Conservation (phyloP, 2,329 filamentous ascomycete species). For the Trichoderma sp. region DNA sequence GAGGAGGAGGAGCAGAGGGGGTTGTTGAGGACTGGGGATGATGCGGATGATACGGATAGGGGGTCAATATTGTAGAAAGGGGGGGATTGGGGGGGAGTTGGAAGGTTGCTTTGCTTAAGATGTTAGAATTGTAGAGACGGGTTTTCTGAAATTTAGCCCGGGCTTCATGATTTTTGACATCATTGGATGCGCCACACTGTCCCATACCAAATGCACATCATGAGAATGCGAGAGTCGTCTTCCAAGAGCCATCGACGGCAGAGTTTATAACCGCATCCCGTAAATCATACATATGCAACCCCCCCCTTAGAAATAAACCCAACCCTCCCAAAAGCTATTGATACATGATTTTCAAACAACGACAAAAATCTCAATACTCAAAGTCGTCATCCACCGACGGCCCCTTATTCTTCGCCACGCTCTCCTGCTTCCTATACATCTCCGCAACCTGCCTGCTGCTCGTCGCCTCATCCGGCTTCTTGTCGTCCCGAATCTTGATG, state of each 20-base stretch:
- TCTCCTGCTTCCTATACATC: slow-evolving; percentile 96
- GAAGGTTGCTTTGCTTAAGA: not conserved
- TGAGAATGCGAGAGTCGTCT: not conserved
- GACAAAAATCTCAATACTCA: slow-evolving; percentile 68
- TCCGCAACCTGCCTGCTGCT: slow-evolving; percentile 84
- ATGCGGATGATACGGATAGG: slow-evolving; percentile 38
- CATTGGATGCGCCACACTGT: not conserved
- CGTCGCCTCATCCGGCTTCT: slow-evolving; percentile 91
- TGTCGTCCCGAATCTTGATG: slow-evolving; percentile 89
- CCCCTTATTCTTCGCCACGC: slow-evolving; percentile 81
- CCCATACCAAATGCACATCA: not conserved
- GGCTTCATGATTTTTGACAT: not conserved
- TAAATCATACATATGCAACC: slow-evolving; percentile 8
- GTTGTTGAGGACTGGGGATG: slow-evolving; percentile 43
- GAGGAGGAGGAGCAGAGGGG: slow-evolving; percentile 48
- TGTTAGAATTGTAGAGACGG: not conserved
- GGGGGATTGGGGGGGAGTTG: slow-evolving; percentile 8
- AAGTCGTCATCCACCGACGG: slow-evolving; percentile 94
- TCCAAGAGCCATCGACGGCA: not conserved
- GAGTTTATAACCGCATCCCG: slow-evolving; percentile 4
- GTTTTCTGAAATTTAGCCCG: not conserved
- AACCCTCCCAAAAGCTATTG: not conserved
- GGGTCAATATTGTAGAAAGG: slow-evolving; percentile 36
- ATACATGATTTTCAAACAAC: not conserved
- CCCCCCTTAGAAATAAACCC: not conserved